Evolutionary conservation across 306 rosid genomes (phyloP).

Genomic region (Prunus fruticosa): DNA sequence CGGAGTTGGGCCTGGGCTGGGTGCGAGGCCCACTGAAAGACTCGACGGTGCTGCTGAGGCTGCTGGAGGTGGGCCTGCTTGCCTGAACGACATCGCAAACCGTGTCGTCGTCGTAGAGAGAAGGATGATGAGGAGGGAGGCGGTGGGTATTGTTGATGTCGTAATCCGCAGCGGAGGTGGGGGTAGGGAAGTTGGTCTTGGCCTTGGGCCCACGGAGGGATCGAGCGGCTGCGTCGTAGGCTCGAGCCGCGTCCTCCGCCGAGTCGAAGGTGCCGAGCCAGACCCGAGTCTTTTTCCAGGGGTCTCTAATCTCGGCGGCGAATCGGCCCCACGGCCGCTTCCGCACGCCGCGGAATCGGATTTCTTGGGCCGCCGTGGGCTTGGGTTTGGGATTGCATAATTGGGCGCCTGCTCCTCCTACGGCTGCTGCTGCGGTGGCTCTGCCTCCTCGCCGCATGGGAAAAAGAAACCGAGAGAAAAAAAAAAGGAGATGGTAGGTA

Average conservation of each 20-base stretch:
- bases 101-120: slow-evolving; percentile 15
- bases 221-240: slow-evolving; percentile 78
- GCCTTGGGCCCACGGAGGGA: slow-evolving; percentile 79
- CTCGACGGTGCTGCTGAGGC: slow-evolving; percentile 92
- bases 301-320: slow-evolving; percentile 96
- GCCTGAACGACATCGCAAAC: slow-evolving; percentile 41
- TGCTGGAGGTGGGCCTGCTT: slow-evolving; percentile 69
- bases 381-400: slow-evolving; percentile 5
- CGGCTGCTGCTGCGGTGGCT: slow-evolving; percentile 35
- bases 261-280: slow-evolving; percentile 93
- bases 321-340: slow-evolving; percentile 94
- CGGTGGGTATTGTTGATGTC: background rate
- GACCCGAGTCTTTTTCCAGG: slow-evolving; percentile 77
- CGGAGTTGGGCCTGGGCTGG: slow-evolving; percentile 13
- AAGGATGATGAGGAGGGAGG: slow-evolving; percentile 27
- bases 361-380: slow-evolving; percentile 33
- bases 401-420: slow-evolving; percentile 17
- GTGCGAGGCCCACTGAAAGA: slow-evolving; percentile 74
- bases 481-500: slow-evolving; percentile 32
- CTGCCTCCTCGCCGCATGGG: slow-evolving; percentile 63
- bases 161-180: background rate
- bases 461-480: background rate
- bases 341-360: slow-evolving; percentile 74
- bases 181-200: slow-evolving; percentile 63
- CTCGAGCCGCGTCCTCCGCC: slow-evolving; percentile 79